A percentile compares a stretch with the other conserved stretches of the same genome.
phyloP scores from a whole-genome alignment of 495 filamentous ascomycete species.

The Trichodelitschia bisporula region DNA sequence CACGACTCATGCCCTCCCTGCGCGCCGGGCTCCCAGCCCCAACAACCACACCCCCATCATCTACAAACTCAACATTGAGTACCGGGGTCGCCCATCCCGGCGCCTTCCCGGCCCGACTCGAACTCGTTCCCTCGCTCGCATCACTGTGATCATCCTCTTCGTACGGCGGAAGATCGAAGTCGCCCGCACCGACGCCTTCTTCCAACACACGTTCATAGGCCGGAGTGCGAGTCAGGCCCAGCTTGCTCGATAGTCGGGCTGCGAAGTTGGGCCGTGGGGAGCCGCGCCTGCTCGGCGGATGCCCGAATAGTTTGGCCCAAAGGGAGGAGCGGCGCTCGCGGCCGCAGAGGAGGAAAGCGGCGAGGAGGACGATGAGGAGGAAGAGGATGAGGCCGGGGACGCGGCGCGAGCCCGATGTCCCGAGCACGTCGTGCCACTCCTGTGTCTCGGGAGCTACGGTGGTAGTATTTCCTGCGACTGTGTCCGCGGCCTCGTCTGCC shows the following conservation, averaged over 20 bases:
- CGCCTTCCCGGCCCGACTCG: no score
- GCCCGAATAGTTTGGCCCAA: conserved; percentile 27
- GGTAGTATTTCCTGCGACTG: conserved; percentile 21
- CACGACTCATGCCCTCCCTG: no score
- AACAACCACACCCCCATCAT: no score
- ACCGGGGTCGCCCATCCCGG: no score
- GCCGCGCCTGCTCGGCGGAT: conserved; percentile 20
- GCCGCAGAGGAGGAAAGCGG: conserved; percentile 38
- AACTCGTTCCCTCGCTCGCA: no score
- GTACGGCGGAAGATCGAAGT: no score
- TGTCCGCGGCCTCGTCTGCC: neutral
- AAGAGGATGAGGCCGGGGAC: conserved; percentile 56
- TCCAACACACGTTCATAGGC: no score
- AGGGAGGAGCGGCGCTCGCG: conserved; percentile 46
- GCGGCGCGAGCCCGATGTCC: conserved; percentile 32
- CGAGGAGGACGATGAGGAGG: conserved; percentile 42
- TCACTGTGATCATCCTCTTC: no score
- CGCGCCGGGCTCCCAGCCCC: no score
- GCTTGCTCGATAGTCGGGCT: conserved; percentile 8
- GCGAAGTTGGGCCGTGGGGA: conserved; percentile 23
- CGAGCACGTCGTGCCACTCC: conserved; percentile 52
- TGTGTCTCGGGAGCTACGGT: conserved; percentile 22
- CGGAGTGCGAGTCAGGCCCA: no score
- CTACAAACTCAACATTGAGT: no score
- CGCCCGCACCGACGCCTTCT: no score